Base-by-base conservation (phyloP, 768 basidiomycete genomes). In the Cyclocybe cylindracea region DNA sequence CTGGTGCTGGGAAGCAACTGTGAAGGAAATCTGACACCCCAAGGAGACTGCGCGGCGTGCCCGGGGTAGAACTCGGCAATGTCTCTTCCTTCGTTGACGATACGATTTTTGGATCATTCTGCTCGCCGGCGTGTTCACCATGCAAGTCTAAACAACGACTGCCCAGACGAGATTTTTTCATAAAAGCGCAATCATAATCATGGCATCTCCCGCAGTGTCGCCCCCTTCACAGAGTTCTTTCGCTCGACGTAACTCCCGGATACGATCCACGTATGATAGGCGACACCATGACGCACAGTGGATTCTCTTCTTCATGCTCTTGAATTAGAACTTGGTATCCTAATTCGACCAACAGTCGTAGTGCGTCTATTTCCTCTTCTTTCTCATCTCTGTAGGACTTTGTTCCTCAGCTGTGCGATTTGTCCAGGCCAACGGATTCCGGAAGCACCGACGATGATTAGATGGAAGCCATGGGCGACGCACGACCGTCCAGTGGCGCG, bases 171-270 rank as follows among this genome's bases (percentile, higher is more conserved):
- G 53, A 47, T 50, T 57, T 48, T 56, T 57, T 61, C 56, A 60
- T 65, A 60, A 58, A 58, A 55, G 57, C 46, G 14, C 55, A 58
- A 66, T 61, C 61, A 62, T 56, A 58, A 66, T 61, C 61, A 62
- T 56, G 65, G 59, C 54, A 67, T 59, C 63, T 66, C 56, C 67
- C 67, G 67, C 62, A 55, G 57, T 52, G 62, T 65, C 65, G 61
- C 60, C 45, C 55, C 51, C 51, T 43, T 44, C 44, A 33, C 50
- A 53, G 39, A 33, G 51, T 58, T 58, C 53, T 56, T 54, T 51
- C 54, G n/a, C 44, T 34, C 61, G 38, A 60, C 61, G 56, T 58
- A 66, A 63, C 57, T 67, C 66, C 66, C 63, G 64, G 67, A 60
- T 55, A 51, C 52, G 54, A 54, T 55, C 46, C 51, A 39, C 48